Conservation (phyloP, 148 eudicot species). For the Arbutus unedo region DNA sequence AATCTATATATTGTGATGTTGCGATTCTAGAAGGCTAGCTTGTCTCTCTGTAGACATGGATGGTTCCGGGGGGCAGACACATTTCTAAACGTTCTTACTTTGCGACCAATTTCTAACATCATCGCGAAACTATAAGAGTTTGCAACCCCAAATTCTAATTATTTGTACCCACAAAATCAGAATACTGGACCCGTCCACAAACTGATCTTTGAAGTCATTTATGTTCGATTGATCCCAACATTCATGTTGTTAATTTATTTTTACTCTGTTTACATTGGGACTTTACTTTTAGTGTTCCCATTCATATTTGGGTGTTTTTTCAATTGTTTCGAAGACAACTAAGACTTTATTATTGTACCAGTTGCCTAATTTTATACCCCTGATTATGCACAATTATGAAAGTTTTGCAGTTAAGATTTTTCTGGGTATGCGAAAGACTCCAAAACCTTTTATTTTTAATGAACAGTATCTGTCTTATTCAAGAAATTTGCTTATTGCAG, state of each 20-base stretch:
- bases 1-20: neutral
- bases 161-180: neutral
- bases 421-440: neutral
- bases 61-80: neutral
- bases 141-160: neutral
- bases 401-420: neutral
- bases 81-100: neutral
- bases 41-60: neutral
- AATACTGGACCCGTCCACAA: neutral
- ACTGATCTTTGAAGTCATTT: neutral
- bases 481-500: conserved; percentile 30
- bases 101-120: neutral
- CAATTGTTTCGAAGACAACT: neutral
- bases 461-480: neutral
- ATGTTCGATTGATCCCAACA: neutral
- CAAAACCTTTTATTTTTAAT: neutral
- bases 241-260: neutral
- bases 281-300: neutral
- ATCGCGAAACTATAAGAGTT: neutral
- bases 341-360: neutral
- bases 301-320: neutral
- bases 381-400: neutral
- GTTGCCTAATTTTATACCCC: neutral
- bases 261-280: neutral
- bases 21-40: neutral